Conservation (phyloP, 1,284 basidiomycete genomes). For the Papiliotrema flavescens region DNA sequence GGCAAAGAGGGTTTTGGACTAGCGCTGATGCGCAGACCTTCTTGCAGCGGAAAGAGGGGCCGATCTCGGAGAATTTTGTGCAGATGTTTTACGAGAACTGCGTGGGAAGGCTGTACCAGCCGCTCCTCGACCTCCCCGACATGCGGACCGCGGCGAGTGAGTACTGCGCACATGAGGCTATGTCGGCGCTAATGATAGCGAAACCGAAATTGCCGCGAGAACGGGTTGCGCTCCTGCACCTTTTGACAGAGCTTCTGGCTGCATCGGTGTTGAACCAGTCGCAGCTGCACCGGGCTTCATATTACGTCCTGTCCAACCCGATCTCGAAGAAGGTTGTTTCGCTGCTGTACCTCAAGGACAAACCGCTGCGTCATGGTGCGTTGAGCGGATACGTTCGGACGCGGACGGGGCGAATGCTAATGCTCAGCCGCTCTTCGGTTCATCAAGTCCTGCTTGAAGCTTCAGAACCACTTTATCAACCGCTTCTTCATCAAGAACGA, state of each 20-base stretch:
- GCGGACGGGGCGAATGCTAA: slow-evolving; percentile 2
- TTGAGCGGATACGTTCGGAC: slow-evolving; percentile 27
- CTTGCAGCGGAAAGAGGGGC: slow-evolving; percentile 69
- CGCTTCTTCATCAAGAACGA: slow-evolving; percentile 81
- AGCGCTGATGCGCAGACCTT: slow-evolving; percentile 44
- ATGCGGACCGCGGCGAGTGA: slow-evolving; percentile 62
- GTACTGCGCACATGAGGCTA: slow-evolving; percentile 19
- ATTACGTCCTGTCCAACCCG: slow-evolving; percentile 77
- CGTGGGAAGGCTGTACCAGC: slow-evolving; percentile 69
- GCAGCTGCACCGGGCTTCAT: slow-evolving; percentile 71
- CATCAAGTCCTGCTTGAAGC: slow-evolving; percentile 78
- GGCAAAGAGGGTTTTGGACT: background rate
- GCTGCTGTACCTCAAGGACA: slow-evolving; percentile 78
- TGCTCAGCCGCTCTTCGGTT: slow-evolving; percentile 78
- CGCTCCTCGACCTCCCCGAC: slow-evolving; percentile 72
- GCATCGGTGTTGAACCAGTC: slow-evolving; percentile 83
- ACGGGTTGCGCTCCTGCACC: slow-evolving; percentile 70
- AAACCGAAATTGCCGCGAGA: slow-evolving; percentile 58
- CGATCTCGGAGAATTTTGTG: slow-evolving; percentile 80
- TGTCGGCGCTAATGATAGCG: background rate
- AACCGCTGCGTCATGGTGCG: slow-evolving; percentile 82
- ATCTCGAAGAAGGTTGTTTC: slow-evolving; percentile 69
- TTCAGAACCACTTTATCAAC: slow-evolving; percentile 82
- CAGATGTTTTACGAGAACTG: slow-evolving; percentile 85
- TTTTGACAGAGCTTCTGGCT: slow-evolving; percentile 84